Percentiles rank a stretch among this genome's conserved stretches.
phyloP scores from a whole-genome alignment of 768 basidiomycete genomes.

The Harrya chromipes region DNA sequence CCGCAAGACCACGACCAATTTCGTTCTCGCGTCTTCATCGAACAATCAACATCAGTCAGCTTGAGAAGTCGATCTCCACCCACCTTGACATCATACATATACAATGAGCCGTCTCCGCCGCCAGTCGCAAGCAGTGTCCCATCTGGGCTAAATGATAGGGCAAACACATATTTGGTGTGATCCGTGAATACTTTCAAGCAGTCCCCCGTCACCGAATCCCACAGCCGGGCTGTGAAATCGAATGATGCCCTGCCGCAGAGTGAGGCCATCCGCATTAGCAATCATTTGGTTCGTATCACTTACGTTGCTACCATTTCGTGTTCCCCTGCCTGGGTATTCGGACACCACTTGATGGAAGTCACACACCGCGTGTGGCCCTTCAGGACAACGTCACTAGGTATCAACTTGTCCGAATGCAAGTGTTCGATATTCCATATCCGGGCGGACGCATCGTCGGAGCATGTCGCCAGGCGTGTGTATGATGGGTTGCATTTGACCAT shows the following conservation, averaged over 20 bases:
- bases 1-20: slow-evolving; percentile 66
- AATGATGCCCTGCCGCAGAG: slow-evolving; percentile 60
- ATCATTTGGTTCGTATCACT: slow-evolving; percentile 24
- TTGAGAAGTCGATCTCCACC: slow-evolving; percentile 32
- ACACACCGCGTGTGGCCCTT: slow-evolving; percentile 66
- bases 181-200: slow-evolving; percentile 71
- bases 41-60: slow-evolving; percentile 6
- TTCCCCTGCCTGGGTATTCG: slow-evolving; percentile 41
- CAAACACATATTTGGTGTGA: slow-evolving; percentile 70
- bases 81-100: slow-evolving; percentile 69
- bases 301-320: slow-evolving; percentile 74
- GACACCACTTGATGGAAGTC: slow-evolving; percentile 69
- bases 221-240: slow-evolving; percentile 75
- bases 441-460: slow-evolving; percentile 78
- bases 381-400: slow-evolving; percentile 36
- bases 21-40: slow-evolving; percentile 42
- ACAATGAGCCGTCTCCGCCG: slow-evolving; percentile 73
- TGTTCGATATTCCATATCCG: slow-evolving; percentile 71
- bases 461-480: slow-evolving; percentile 70
- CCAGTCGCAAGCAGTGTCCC: slow-evolving; percentile 74
- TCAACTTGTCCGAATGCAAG: slow-evolving; percentile 30
- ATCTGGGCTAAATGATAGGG: slow-evolving; percentile 71
- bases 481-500: slow-evolving; percentile 67
- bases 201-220: slow-evolving; percentile 76
- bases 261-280: not conserved